A percentile compares a stretch with the other conserved stretches of the same genome.
Conservation (phyloP, 257 asterid genomes). For the Thymus quinquecostatus region DNA sequence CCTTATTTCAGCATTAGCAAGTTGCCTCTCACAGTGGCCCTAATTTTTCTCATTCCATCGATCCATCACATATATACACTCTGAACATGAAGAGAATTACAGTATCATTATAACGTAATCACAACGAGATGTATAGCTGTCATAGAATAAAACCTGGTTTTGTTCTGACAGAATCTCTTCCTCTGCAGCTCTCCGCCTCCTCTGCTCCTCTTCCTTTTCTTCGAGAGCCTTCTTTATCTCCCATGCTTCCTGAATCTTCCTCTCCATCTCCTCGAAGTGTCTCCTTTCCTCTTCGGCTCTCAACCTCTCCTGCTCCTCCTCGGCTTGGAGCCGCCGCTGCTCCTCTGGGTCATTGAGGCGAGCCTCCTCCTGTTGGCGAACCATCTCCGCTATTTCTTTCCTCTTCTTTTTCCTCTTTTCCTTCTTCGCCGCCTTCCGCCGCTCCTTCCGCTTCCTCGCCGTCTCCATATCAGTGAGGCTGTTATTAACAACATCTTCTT, state of each 20-base stretch:
- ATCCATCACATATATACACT: neutral
- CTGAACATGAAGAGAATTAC: neutral
- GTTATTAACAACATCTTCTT: conserved; percentile 22
- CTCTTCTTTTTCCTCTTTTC: conserved; percentile 88
- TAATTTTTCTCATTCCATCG: neutral
- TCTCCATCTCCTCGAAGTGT: conserved; percentile 86
- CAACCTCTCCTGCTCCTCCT: conserved; percentile 76
- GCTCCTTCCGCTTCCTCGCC: conserved; percentile 55
- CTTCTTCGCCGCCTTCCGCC: conserved; percentile 79
- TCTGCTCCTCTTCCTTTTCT: conserved; percentile 61
- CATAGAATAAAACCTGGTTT: conserved; percentile 44
- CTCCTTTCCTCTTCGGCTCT: conserved; percentile 63
- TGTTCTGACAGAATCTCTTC: conserved; percentile 51
- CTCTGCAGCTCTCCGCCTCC: conserved; percentile 48
- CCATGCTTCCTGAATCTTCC: conserved; percentile 69
- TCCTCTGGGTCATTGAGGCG: conserved; percentile 75
- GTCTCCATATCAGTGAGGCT: neutral
- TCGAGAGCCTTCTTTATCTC: conserved; percentile 57
- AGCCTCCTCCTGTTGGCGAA: conserved; percentile 69
- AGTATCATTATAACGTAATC: neutral
- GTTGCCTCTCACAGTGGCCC: neutral
- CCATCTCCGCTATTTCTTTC: conserved; percentile 76
- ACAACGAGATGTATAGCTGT: conserved; percentile 11
- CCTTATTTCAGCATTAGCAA: neutral
- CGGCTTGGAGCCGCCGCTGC: conserved; percentile 65